These are phyloP conservation scores for Pythium aquatile DNA, from an alignment of 352 stramenopile species.

Conservation along the genomic window DNA sequence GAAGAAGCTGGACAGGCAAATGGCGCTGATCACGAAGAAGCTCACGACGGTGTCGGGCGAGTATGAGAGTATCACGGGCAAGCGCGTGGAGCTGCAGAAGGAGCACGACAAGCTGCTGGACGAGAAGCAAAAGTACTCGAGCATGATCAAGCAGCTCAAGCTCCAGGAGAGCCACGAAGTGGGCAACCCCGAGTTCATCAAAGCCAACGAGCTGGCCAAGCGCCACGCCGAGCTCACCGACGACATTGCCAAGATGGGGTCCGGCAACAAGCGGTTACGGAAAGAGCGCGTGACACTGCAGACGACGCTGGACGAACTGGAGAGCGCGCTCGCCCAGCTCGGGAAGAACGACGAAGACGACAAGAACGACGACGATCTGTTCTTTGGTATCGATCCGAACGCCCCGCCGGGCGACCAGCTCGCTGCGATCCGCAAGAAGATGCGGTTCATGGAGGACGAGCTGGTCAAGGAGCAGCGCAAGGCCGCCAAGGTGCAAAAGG, in stretches of 20 bases:
- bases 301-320: constrained; percentile 60
- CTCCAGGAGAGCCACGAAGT: constrained; percentile 65
- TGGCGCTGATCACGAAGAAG: constrained; percentile 59
- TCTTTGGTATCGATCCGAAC: constrained; percentile 71
- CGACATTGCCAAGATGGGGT: constrained; percentile 82
- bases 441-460: constrained; percentile 74
- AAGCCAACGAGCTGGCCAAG: constrained; percentile 68
- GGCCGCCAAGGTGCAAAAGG: constrained; percentile 65
- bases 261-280: constrained; percentile 78
- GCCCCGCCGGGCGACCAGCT: constrained; percentile 57
- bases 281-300: constrained; percentile 79
- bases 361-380: constrained; percentile 63
- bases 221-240: constrained; percentile 77
- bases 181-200: constrained; percentile 78
- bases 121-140: constrained; percentile 71
- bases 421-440: constrained; percentile 60
- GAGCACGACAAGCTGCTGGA: constrained; percentile 69
- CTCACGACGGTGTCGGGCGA: constrained; percentile 69
- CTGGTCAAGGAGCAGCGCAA: constrained; percentile 80
- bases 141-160: constrained; percentile 85
- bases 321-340: constrained; percentile 64
- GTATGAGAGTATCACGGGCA: constrained; percentile 64
- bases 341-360: constrained; percentile 63
- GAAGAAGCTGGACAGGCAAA: constrained; percentile 68
- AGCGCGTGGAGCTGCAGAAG: constrained; percentile 58